These are phyloP conservation scores for Zasmidium cellare DNA, from an alignment of 2,329 filamentous ascomycete genomes.

Conservation along the genomic window DNA sequence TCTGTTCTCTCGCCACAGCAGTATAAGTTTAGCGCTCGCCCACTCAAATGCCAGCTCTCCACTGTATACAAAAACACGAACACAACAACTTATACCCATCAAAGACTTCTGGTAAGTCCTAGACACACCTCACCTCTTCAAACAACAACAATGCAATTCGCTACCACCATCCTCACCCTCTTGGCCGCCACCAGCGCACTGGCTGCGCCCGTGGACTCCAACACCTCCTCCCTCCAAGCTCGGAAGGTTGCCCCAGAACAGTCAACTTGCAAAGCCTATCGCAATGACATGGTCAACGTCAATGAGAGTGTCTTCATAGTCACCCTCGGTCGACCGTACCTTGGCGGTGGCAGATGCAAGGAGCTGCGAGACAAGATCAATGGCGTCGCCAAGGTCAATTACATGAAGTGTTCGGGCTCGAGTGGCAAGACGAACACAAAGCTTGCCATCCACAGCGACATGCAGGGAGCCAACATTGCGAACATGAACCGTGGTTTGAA, in stretches of 20 bases:
- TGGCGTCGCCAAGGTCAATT: slow-evolving; percentile 3
- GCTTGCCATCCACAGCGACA: slow-evolving; percentile 14
- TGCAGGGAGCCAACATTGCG: slow-evolving; percentile 4
- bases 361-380: slow-evolving; percentile 16
- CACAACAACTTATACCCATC: no score
- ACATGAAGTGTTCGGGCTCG: slow-evolving; percentile 15
- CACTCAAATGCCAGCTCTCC: no score
- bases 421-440: slow-evolving; percentile 17
- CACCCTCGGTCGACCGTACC: slow-evolving; percentile 18
- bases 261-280: slow-evolving; percentile 15
- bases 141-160: slow-evolving; percentile 6
- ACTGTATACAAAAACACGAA: no score
- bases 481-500: slow-evolving; percentile 5
- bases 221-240: slow-evolving; percentile 1
- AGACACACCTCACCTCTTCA: neutral
- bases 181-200: slow-evolving; percentile 11
- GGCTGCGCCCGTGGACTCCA: slow-evolving; percentile 12
- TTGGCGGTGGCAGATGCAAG: slow-evolving; percentile 13
- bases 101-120: neutral
- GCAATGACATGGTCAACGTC: slow-evolving; percentile 12
- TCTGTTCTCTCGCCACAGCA: no score
- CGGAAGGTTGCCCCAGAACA: slow-evolving; percentile 1
- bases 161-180: slow-evolving; percentile 11
- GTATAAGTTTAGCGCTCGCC: no score
- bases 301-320: slow-evolving; percentile 15